Evolutionary conservation across 148 eudicot species (phyloP).

Genomic region (Dysphania ambrosioides): DNA sequence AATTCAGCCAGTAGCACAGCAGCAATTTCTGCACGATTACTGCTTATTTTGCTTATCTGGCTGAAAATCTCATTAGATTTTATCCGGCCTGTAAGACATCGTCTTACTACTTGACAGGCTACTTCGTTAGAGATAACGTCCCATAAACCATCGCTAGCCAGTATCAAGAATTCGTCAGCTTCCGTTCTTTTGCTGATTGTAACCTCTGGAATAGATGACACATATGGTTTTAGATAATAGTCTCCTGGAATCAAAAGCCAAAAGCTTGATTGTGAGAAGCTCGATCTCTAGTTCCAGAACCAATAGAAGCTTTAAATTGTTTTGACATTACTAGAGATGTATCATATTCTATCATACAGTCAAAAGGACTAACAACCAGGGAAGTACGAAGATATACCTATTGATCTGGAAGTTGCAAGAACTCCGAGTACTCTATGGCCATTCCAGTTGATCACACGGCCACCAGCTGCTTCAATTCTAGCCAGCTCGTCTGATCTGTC

Average conservation of each 20-base stretch:
- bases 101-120: slow-evolving; percentile 41
- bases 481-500: slow-evolving; percentile 71
- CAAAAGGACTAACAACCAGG: background rate
- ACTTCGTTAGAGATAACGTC: slow-evolving; percentile 59
- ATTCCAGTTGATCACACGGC: slow-evolving; percentile 68
- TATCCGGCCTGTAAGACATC: slow-evolving; percentile 34
- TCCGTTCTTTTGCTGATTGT: slow-evolving; percentile 36
- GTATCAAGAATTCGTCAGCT: slow-evolving; percentile 51
- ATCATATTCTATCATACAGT: background rate
- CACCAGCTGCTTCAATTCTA: slow-evolving; percentile 68
- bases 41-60: slow-evolving; percentile 10
- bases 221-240: slow-evolving; percentile 52
- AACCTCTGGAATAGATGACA: slow-evolving; percentile 49
- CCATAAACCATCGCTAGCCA: slow-evolving; percentile 70
- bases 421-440: slow-evolving; percentile 61
- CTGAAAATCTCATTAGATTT: background rate
- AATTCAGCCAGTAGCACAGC: slow-evolving; percentile 46
- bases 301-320: background rate
- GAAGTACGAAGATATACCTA: slow-evolving; percentile 38
- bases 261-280: background rate
- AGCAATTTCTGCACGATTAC: slow-evolving; percentile 34
- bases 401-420: slow-evolving; percentile 75
- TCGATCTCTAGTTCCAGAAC: background rate
- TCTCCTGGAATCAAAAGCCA: slow-evolving; percentile 41
- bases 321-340: too few relatives aligned